Percentiles rank a stretch among this genome's conserved stretches.
Conservation (phyloP, 495 filamentous ascomycete species). For the Penicillium lagena region DNA sequence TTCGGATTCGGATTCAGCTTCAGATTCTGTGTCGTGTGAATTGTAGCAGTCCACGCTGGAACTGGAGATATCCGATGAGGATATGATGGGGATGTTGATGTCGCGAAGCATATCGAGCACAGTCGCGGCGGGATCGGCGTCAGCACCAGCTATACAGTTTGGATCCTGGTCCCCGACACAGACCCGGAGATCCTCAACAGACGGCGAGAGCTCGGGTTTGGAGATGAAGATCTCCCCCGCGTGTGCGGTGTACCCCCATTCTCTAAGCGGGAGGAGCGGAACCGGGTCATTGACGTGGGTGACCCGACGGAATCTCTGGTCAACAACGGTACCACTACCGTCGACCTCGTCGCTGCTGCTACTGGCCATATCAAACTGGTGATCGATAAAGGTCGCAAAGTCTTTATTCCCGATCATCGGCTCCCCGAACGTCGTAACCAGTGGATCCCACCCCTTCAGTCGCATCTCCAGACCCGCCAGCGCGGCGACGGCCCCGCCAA, state of each 20-base stretch:
- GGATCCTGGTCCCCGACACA: slow-evolving; percentile 69
- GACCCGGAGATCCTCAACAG: slow-evolving; percentile 54
- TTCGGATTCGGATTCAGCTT: no score
- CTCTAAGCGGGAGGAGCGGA: slow-evolving; percentile 72
- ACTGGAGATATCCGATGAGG: neutral
- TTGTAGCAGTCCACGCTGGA: neutral
- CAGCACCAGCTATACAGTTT: slow-evolving; percentile 58
- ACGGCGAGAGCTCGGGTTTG: slow-evolving; percentile 60
- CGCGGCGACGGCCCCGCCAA: slow-evolving; percentile 87
- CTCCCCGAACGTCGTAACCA: slow-evolving; percentile 89
- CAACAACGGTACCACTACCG: slow-evolving; percentile 1
- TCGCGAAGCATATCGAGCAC: slow-evolving; percentile 7
- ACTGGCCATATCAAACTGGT: slow-evolving; percentile 48
- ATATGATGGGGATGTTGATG: slow-evolving; percentile 2
- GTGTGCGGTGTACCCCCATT: slow-evolving; percentile 86
- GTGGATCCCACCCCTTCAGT: slow-evolving; percentile 60
- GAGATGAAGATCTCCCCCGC: slow-evolving; percentile 81
- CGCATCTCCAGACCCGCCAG: slow-evolving; percentile 76
- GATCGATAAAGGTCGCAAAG: slow-evolving; percentile 62
- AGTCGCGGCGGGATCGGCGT: neutral
- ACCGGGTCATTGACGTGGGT: slow-evolving; percentile 87
- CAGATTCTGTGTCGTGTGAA: neutral
- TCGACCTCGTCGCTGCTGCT: slow-evolving; percentile 4
- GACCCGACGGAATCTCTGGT: slow-evolving; percentile 60
- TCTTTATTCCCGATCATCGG: slow-evolving; percentile 74